phyloP scores from a whole-genome alignment of 176 grass and related monocot species.

The Carex kokanica region DNA sequence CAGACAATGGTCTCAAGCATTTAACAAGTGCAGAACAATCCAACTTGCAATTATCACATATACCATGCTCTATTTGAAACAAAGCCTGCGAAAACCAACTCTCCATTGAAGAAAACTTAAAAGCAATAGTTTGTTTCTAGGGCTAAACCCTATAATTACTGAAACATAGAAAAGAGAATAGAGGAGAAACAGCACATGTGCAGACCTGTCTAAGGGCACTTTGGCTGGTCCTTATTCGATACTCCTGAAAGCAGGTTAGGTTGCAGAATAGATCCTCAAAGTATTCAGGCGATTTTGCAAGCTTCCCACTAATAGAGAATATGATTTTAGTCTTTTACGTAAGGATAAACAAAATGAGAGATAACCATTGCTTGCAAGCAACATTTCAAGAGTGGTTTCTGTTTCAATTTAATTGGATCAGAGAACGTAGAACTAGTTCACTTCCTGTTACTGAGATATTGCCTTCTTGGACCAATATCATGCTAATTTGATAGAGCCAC shows the following conservation, averaged over 20 bases:
- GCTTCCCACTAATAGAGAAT: constrained; percentile 51
- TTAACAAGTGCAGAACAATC: constrained; percentile 80
- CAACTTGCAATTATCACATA: constrained; percentile 74
- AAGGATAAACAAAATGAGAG: background rate
- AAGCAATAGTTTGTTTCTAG: too few species aligned
- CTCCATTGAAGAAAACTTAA: background rate
- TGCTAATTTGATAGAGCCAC: background rate
- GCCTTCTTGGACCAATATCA: background rate
- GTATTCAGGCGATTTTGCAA: constrained; percentile 92
- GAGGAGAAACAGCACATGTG: constrained; percentile 6
- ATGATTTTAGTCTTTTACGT: background rate
- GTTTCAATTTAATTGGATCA: background rate
- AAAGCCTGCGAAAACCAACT: constrained; percentile 42
- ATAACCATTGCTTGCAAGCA: background rate
- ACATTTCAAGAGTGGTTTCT: background rate
- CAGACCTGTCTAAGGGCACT: constrained; percentile 68
- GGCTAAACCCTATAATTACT: background rate
- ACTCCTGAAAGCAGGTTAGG: constrained; percentile 71
- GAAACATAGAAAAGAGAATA: constrained; percentile 13
- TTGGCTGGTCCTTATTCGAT: constrained; percentile 66
- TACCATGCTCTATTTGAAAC: constrained; percentile 80
- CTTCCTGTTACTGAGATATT: background rate
- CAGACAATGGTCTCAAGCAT: constrained; percentile 56
- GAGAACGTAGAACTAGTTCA: background rate
- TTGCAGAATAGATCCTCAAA: constrained; percentile 96